Evolutionary conservation across 768 basidiomycete genomes (phyloP).

Genomic region (Suillus occidentalis): DNA sequence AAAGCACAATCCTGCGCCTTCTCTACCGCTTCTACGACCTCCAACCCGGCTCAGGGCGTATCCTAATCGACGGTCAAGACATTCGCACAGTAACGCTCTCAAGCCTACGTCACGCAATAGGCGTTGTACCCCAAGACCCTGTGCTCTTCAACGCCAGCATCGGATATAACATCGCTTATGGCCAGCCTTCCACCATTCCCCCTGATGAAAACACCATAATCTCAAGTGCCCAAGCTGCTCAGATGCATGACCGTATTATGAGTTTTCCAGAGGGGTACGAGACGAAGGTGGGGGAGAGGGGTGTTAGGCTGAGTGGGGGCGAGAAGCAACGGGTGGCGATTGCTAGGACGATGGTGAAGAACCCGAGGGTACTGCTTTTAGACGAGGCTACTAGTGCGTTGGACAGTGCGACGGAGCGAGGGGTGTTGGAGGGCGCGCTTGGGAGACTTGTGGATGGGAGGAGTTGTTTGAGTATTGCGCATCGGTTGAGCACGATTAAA

Average conservation of each 20-base stretch:
- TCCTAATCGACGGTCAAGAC: constrained; percentile 83
- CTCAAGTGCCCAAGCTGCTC: constrained; percentile 75
- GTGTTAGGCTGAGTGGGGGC: constrained; percentile 80
- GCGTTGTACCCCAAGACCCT: constrained; percentile 70
- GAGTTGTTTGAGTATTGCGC: constrained; percentile 30
- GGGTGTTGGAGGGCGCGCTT: constrained; percentile 66
- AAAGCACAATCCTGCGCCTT: constrained; percentile 82
- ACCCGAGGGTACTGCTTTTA: constrained; percentile 78
- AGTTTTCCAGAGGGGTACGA: constrained; percentile 84
- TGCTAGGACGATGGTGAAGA: constrained; percentile 83
- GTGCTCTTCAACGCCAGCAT: constrained; percentile 74
- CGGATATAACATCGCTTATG: constrained; percentile 70
- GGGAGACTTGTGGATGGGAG: constrained; percentile 15
- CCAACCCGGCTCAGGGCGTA: constrained; percentile 72
- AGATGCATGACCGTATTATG: constrained; percentile 85
- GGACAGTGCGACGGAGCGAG: constrained; percentile 88
- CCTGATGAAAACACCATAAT: constrained; percentile 65
- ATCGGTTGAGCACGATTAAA: constrained; percentile 46
- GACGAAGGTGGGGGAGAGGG: constrained; percentile 89
- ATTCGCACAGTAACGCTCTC: constrained; percentile 85
- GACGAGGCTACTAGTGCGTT: constrained; percentile 82
- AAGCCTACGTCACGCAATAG: constrained; percentile 77
- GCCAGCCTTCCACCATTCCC: constrained; percentile 51
- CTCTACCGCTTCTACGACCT: constrained; percentile 94
- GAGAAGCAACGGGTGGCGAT: constrained; percentile 91